phyloP scores from a whole-genome alignment of 2,329 filamentous ascomycete genomes.

The Nothophoma quercina region DNA sequence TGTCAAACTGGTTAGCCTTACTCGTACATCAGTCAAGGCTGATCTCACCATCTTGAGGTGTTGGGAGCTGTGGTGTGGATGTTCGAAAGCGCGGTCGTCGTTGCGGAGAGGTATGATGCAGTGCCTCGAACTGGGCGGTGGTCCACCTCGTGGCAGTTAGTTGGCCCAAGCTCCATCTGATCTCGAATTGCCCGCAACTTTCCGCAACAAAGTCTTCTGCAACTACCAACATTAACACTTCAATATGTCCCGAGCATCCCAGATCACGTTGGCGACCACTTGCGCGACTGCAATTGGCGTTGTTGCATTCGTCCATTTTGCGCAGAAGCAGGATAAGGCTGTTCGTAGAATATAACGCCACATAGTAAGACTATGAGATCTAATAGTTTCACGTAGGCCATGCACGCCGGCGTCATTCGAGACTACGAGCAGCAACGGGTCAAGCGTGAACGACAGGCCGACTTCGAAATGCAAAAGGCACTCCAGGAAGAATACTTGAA shows the following conservation, averaged over 20 bases:
- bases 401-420: conserved; percentile 93
- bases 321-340: conserved; percentile 82
- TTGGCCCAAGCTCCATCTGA: conserved; percentile 43
- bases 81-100: conserved; percentile 29
- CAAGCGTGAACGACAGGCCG: conserved; percentile 88
- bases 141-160: conserved; percentile 24
- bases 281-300: conserved; percentile 78
- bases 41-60: conserved; percentile 37
- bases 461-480: conserved; percentile 89
- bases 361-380: conserved; percentile 21
- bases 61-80: conserved; percentile 17
- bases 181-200: conserved; percentile 25
- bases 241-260: conserved; percentile 87
- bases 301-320: conserved; percentile 86
- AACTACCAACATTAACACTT: conserved; percentile 1
- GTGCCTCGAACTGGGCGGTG: conserved; percentile 32
- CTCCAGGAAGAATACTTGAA: conserved; percentile 91
- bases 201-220: conserved; percentile 5
- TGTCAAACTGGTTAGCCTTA: conserved; percentile 53
- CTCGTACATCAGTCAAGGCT: too few relatives aligned
- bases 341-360: conserved; percentile 60
- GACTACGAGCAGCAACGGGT: conserved; percentile 93
- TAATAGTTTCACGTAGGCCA: conserved; percentile 67
- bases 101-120: conserved; percentile 36
- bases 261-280: conserved; percentile 81